Percentiles rank a stretch among this genome's conserved stretches.
These are phyloP conservation scores for Cystobasidium onofrii DNA, from an alignment of 768 basidiomycete species.

Conservation along the genomic window DNA sequence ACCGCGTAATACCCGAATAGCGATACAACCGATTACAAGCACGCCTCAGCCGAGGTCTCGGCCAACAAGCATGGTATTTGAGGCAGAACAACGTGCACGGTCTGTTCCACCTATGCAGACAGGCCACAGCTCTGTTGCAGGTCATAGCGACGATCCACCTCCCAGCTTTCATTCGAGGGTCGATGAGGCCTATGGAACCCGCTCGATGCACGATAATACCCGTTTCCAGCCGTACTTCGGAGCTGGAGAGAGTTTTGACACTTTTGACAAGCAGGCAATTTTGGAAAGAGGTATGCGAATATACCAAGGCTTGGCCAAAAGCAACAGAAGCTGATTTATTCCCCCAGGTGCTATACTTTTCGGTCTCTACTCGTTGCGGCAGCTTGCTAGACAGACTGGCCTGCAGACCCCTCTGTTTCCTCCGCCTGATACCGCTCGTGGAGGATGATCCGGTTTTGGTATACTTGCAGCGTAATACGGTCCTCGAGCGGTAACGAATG, in stretches of 20 bases:
- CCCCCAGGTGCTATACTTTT: background rate
- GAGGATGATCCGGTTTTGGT: background rate
- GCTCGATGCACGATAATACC: background rate
- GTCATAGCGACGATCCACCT: constrained; percentile 1
- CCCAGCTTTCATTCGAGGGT: constrained; percentile 14
- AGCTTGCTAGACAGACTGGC: constrained; percentile 5
- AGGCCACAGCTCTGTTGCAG: background rate
- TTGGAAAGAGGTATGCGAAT: background rate
- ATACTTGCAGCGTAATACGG: too few species aligned
- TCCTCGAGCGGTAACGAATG: too few species aligned
- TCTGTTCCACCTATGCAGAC: background rate
- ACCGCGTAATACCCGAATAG: too few species aligned
- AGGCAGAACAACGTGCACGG: background rate
- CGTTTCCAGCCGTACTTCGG: background rate
- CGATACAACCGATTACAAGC: background rate
- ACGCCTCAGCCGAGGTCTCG: background rate
- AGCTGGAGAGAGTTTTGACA: background rate
- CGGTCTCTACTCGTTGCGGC: constrained; percentile 7
- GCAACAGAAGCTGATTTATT: too few species aligned
- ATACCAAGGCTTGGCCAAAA: background rate
- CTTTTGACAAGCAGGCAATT: constrained; percentile 1
- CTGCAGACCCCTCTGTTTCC: constrained; percentile 7
- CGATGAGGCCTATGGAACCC: background rate
- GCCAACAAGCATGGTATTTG: background rate
- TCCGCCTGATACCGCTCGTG: too few species aligned